Percentiles rank a stretch among this genome's conserved stretches.
phyloP scores from a whole-genome alignment of 306 rosid genomes.

The Quercus parvula region DNA sequence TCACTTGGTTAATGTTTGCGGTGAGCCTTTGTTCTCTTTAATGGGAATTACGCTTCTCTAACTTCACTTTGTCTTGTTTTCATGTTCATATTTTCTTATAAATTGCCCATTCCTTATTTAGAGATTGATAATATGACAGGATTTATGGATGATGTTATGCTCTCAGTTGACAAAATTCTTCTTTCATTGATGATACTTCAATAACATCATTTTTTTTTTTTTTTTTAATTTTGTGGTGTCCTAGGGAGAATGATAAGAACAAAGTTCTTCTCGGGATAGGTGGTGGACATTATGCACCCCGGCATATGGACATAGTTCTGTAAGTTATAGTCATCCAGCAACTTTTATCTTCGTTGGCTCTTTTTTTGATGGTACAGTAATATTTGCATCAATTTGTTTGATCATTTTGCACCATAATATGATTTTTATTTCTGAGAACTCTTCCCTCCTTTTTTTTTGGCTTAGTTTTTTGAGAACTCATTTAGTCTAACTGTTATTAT shows the following conservation, averaged over 20 bases:
- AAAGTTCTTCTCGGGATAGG: slow-evolving; percentile 89
- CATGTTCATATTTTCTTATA: neutral
- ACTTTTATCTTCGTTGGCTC: neutral
- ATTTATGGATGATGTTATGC: slow-evolving; percentile 6
- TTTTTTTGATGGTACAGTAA: neutral
- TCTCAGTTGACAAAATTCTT: slow-evolving; percentile 1
- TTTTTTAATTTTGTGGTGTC: slow-evolving; percentile 11
- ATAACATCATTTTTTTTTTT: neutral
- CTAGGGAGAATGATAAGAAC: slow-evolving; percentile 67
- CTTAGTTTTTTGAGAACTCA: neutral
- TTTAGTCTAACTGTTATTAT: neutral
- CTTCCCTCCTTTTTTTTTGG: too few relatives aligned
- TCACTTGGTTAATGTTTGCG: neutral
- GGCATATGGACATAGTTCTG: slow-evolving; percentile 87
- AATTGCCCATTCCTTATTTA: neutral
- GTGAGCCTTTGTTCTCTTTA: neutral
- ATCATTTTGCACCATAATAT: neutral
- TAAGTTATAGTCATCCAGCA: slow-evolving; percentile 30
- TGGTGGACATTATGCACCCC: slow-evolving; percentile 95
- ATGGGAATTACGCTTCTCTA: neutral
- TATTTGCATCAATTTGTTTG: neutral
- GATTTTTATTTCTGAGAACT: neutral
- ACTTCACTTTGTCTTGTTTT: neutral
- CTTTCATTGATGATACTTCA: neutral
- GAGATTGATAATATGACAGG: neutral